A percentile compares a stretch with the other conserved stretches of the same genome.
phyloP scores from a whole-genome alignment of 441 rosid genomes.

The Syzygium malaccense region DNA sequence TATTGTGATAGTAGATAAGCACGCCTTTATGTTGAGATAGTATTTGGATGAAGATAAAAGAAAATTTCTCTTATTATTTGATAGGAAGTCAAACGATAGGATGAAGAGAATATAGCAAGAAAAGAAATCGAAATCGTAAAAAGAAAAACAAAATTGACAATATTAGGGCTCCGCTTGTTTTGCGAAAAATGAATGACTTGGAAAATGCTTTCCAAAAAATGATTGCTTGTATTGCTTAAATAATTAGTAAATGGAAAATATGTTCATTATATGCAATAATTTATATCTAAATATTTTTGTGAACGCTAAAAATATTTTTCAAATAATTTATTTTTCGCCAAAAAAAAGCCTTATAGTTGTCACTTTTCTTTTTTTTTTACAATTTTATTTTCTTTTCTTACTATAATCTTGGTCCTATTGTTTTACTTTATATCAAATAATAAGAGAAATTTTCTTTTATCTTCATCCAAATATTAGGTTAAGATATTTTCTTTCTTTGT shows the following conservation, averaged over 20 bases:
- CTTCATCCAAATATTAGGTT: neutral
- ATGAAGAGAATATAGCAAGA: too few species aligned
- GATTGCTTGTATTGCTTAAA: rapidly evolving
- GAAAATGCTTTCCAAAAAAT: too few species aligned
- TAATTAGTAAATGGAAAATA: too few species aligned
- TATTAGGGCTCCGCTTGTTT: neutral
- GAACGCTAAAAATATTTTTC: rapidly evolving
- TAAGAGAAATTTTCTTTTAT: neutral
- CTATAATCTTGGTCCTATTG: neutral
- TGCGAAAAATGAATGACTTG: neutral
- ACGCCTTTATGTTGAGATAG: neutral
- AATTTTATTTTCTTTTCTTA: neutral
- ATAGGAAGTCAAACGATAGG: too few species aligned
- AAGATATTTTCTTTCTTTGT: neutral
- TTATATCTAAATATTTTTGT: too few species aligned
- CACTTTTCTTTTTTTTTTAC: neutral
- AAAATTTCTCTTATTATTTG: too few species aligned
- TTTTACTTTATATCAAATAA: neutral
- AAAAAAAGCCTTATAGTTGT: neutral
- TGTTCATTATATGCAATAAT: rapidly evolving
- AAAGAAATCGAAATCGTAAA: too few species aligned
- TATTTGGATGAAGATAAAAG: too few species aligned
- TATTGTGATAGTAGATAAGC: neutral
- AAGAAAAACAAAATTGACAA: too few species aligned
- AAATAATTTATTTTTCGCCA: too few species aligned